These are phyloP conservation scores for Phytophthora vignae DNA, from an alignment of 352 stramenopile species.

Conservation along the genomic window DNA sequence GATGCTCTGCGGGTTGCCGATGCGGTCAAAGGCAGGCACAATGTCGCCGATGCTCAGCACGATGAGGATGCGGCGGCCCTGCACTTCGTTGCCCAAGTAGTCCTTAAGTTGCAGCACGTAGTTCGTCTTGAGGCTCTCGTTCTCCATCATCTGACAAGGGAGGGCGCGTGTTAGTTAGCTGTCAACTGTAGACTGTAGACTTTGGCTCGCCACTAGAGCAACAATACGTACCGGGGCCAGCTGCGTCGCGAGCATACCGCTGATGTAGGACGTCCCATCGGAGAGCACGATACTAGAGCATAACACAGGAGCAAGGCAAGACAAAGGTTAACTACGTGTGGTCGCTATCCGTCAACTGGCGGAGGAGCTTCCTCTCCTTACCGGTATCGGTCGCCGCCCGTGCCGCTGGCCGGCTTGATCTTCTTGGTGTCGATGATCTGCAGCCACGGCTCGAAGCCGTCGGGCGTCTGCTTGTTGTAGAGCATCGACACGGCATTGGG, in stretches of 20 bases:
- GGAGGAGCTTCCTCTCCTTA: slow-evolving; percentile 10
- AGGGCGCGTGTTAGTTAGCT: neutral
- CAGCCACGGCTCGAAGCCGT: slow-evolving; percentile 89
- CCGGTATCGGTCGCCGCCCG: slow-evolving; percentile 81
- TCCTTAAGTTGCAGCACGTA: slow-evolving; percentile 90
- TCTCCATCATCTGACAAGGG: slow-evolving; percentile 76
- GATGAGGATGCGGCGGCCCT: slow-evolving; percentile 86
- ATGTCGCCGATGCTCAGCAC: slow-evolving; percentile 86
- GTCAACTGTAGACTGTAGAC: neutral
- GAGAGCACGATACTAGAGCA: slow-evolving; percentile 74
- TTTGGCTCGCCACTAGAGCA: neutral
- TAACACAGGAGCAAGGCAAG: slow-evolving; percentile 5
- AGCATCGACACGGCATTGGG: slow-evolving; percentile 86
- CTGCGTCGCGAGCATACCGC: slow-evolving; percentile 88
- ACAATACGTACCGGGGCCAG: slow-evolving; percentile 62
- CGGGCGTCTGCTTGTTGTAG: slow-evolving; percentile 84
- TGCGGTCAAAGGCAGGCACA: slow-evolving; percentile 74
- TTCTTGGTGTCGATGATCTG: slow-evolving; percentile 91
- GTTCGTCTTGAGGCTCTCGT: slow-evolving; percentile 81
- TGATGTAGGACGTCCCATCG: slow-evolving; percentile 84
- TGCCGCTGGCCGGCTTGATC: slow-evolving; percentile 83
- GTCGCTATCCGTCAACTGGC: slow-evolving; percentile 3
- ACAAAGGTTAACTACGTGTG: neutral
- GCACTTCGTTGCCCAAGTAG: slow-evolving; percentile 85
- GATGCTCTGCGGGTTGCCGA: slow-evolving; percentile 79